Base-by-base conservation (phyloP, 768 basidiomycete species). In the Lyophyllum decastes region DNA sequence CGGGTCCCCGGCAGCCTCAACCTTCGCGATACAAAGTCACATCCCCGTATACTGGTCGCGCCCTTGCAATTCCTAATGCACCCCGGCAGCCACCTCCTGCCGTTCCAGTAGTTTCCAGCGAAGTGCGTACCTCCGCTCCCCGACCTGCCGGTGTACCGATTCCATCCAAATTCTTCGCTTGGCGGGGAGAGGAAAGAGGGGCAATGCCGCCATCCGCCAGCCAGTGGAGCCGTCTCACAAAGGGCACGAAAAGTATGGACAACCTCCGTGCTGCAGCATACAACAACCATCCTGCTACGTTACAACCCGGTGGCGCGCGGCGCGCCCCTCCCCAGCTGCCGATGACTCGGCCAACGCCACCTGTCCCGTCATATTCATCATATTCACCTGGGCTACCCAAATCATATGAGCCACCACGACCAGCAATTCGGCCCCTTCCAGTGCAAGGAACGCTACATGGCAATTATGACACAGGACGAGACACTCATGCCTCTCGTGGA, bases 201-300 rank as follows among this genome's bases (percentile, higher is more conserved):
- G 56, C 71, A 4, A 67, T 73, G 47, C 67, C 76, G 2, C 65
- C 75, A 1, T 70, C 78, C 5, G 54, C 73, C 1, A 47, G 70
- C 2, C 62, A 64, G 38, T 72, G 69, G 59, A 61, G 55, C 55
- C 72, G 73, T 46, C 64, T 73, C 47, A 57, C 69, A 46, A 76
- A 74, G 58, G 71, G 67, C 48, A 70, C 81, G n/a, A 86, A 84
- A 70, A 88, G 85, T 62, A 82, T 86, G 78, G 81, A 81, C 59
- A 82, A 83, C 58, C 72, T 84, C 46, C 74, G 78, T 45, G 72
- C 70, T 46, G 60, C 61, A 19, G 69, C 66, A 30, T 70, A 67
- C 17, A 60, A 45, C 38, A 62, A 64, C 44, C 74, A 76, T 57
- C 75, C 76, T 6, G 41, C 68, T 10, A 74, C 57, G 40, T 61